Evolutionary conservation across 208 protist species (phyloP).

Genomic region (Leptomonas seymouri): DNA sequence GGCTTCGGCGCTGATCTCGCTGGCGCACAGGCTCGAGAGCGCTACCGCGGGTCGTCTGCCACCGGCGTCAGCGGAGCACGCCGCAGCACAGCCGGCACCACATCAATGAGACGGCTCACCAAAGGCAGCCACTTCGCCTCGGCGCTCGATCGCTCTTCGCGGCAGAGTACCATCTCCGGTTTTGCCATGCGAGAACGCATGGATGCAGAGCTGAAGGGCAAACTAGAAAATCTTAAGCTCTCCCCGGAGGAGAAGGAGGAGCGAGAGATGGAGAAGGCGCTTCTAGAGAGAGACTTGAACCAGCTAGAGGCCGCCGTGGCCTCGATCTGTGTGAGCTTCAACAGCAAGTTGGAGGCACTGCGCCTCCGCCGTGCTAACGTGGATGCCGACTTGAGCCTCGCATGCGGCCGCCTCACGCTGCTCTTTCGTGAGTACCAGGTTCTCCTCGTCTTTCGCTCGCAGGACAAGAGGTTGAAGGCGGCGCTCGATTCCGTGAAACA

Average conservation of each 20-base stretch:
- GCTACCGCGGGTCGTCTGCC: constrained; percentile 16
- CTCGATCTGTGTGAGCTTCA: constrained; percentile 69
- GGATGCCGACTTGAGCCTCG: constrained; percentile 94
- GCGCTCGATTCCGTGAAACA: constrained; percentile 58
- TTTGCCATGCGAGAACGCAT: constrained; percentile 78
- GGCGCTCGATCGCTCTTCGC: constrained; percentile 37
- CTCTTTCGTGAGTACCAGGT: constrained; percentile 96
- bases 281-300: constrained; percentile 69
- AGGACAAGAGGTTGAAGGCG: constrained; percentile 75
- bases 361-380: constrained; percentile 83
- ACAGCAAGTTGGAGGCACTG: constrained; percentile 77
- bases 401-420: constrained; percentile 90
- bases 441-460: constrained; percentile 93
- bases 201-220: constrained; percentile 75
- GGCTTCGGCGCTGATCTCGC: constrained; percentile 91
- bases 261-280: constrained; percentile 53
- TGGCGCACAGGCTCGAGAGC: constrained; percentile 33
- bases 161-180: constrained; percentile 49
- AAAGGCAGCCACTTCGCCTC: constrained; percentile 28
- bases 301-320: constrained; percentile 54
- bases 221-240: constrained; percentile 83
- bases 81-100: neutral
- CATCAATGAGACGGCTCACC: constrained; percentile 7
- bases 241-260: constrained; percentile 88
- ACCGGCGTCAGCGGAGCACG: neutral